These are phyloP conservation scores for Fusarium fracticaudum DNA, from an alignment of 2,329 filamentous ascomycete genomes.

Conservation along the genomic window DNA sequence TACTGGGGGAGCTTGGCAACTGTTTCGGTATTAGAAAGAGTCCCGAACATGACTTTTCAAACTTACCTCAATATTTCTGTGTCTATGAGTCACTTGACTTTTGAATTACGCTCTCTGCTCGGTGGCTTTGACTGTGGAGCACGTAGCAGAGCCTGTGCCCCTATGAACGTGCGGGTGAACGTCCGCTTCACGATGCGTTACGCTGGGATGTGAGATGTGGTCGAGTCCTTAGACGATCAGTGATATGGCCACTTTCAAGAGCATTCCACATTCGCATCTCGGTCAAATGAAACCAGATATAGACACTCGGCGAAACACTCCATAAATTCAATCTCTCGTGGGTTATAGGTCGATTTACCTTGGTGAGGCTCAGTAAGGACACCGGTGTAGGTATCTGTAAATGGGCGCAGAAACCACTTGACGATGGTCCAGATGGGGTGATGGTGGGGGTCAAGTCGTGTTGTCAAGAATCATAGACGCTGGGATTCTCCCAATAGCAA, in stretches of 20 bases:
- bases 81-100: slow-evolving; percentile 22
- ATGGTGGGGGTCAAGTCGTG: slow-evolving; percentile 43
- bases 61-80: neutral
- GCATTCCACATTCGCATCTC: slow-evolving; percentile 5
- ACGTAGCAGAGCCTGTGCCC: neutral
- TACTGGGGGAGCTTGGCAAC: slow-evolving; percentile 25
- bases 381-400: slow-evolving; percentile 18
- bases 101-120: neutral
- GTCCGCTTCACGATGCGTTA: slow-evolving; percentile 5
- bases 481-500: neutral
- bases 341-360: slow-evolving; percentile 16
- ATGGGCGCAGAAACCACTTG: slow-evolving; percentile 31
- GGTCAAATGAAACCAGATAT: slow-evolving; percentile 5
- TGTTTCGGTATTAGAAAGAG: slow-evolving; percentile 22
- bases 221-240: slow-evolving; percentile 20
- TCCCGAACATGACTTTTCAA: slow-evolving; percentile 16
- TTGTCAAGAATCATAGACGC: slow-evolving; percentile 30
- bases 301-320: slow-evolving; percentile 11
- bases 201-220: slow-evolving; percentile 18
- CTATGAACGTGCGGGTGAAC: neutral
- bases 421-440: slow-evolving; percentile 35
- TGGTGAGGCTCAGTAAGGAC: slow-evolving; percentile 22
- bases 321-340: neutral
- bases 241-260: slow-evolving; percentile 30
- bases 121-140: slow-evolving; percentile 6